Percentiles rank a stretch among this genome's conserved stretches.
phyloP scores from a whole-genome alignment of 1,139 yeast genomes.

The Komagataea norvegica region DNA sequence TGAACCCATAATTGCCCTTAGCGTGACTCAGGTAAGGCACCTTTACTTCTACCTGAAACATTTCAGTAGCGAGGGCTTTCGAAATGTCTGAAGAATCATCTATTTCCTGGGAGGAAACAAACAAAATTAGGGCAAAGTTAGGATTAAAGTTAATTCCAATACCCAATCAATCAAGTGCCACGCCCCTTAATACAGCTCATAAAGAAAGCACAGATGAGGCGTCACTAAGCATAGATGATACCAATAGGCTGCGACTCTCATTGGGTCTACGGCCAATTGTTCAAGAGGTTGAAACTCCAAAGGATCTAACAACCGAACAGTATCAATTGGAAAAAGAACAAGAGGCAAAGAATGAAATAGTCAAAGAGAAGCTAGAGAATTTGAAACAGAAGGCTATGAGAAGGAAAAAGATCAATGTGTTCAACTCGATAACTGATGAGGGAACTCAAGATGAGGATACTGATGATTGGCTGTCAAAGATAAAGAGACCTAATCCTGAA shows the following conservation, averaged over 20 bases:
- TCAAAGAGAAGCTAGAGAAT: slow-evolving; percentile 22
- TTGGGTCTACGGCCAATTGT: slow-evolving; percentile 35
- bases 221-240: slow-evolving; percentile 32
- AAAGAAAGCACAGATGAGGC: slow-evolving; percentile 17
- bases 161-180: slow-evolving; percentile 3
- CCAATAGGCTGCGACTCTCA: slow-evolving; percentile 33
- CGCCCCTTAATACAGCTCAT: neutral
- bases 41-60: no score
- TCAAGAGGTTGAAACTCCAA: slow-evolving; percentile 4
- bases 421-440: slow-evolving; percentile 21
- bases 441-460: slow-evolving; percentile 29
- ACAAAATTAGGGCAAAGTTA: slow-evolving; percentile 41
- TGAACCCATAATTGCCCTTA: no score
- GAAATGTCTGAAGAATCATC: slow-evolving; percentile 20
- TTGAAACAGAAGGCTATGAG: slow-evolving; percentile 23
- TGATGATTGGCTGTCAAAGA: slow-evolving; percentile 38
- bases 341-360: slow-evolving; percentile 15
- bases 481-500: slow-evolving; percentile 21
- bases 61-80: no score
- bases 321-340: slow-evolving; percentile 13
- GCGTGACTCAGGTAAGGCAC: no score
- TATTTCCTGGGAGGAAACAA: slow-evolving; percentile 49
- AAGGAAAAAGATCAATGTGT: slow-evolving; percentile 23
- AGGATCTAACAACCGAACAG: slow-evolving; percentile 23
- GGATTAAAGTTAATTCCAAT: slow-evolving; percentile 45